Evolutionary conservation across 192 early-diverging fungal species (phyloP).

Genomic region (Coemansia sp.): DNA sequence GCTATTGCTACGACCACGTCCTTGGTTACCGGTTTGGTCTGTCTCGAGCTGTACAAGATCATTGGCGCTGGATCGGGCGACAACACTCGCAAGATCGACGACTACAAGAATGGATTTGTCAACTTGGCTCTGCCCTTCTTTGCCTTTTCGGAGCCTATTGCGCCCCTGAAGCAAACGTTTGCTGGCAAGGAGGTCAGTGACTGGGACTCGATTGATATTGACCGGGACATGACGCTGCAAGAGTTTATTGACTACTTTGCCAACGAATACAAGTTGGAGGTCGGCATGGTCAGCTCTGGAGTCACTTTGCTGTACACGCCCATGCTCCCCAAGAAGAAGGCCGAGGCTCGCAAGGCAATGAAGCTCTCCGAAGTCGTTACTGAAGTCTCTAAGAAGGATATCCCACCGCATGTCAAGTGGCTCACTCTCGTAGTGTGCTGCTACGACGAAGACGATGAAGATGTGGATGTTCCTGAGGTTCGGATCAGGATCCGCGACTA

Average conservation of each 20-base stretch:
- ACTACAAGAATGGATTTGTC: slow-evolving; percentile 99
- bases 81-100: slow-evolving; percentile 79
- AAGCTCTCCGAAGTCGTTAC: slow-evolving; percentile 81
- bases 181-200: slow-evolving; percentile 84
- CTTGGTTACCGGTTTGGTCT: slow-evolving; percentile 95
- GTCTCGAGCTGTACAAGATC: slow-evolving; percentile 97
- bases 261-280: slow-evolving; percentile 80
- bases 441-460: slow-evolving; percentile 87
- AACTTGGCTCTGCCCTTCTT: slow-evolving; percentile 98
- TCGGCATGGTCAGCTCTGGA: slow-evolving; percentile 92
- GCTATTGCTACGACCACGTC: slow-evolving; percentile 99
- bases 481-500: slow-evolving; percentile 52
- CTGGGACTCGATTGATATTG: slow-evolving; percentile 95
- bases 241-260: slow-evolving; percentile 88
- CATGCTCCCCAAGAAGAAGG: slow-evolving; percentile 88
- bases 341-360: slow-evolving; percentile 78
- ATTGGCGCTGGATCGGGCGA: slow-evolving; percentile 37
- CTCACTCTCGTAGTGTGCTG: slow-evolving; percentile 87
- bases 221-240: slow-evolving; percentile 84
- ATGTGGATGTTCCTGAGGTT: slow-evolving; percentile 73
- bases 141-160: slow-evolving; percentile 98
- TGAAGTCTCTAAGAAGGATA: slow-evolving; percentile 84
- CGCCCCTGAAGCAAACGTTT: slow-evolving; percentile 86
- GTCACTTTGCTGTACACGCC: slow-evolving; percentile 92
- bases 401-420: slow-evolving; percentile 84